Conservation (phyloP, 1,284 basidiomycete genomes). For the Ganoderma sinense region DNA sequence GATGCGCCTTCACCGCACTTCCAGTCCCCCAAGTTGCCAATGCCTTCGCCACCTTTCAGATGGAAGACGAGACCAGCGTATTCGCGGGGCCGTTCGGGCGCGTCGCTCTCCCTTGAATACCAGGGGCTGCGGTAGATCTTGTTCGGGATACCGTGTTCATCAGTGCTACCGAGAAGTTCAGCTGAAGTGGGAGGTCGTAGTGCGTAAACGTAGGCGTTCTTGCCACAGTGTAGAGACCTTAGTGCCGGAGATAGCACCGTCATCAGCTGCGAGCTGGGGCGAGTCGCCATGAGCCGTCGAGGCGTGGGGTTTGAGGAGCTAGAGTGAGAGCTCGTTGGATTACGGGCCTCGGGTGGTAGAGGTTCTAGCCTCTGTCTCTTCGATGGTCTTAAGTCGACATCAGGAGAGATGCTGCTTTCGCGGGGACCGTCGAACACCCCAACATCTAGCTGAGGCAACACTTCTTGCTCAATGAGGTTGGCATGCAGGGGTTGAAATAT, state of each 20-base stretch:
- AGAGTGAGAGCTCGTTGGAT: not conserved
- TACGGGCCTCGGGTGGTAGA: not conserved
- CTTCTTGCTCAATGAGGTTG: not conserved
- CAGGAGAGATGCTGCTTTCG: not conserved
- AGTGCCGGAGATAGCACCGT: not conserved
- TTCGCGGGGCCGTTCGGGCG: conserved; percentile 74
- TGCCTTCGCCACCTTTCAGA: conserved; percentile 67
- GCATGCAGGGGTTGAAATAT: conserved; percentile 19
- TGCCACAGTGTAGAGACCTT: not conserved
- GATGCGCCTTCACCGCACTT: conserved; percentile 20
- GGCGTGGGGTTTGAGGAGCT: not conserved
- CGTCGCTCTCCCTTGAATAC: conserved; percentile 80
- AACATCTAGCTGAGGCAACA: not conserved
- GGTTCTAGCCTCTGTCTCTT: conserved; percentile 27
- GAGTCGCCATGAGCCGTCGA: not conserved
- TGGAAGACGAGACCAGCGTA: conserved; percentile 84
- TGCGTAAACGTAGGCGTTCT: conserved; percentile 48
- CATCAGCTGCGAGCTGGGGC: not conserved
- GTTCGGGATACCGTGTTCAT: conserved; percentile 58
- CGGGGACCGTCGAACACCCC: not conserved
- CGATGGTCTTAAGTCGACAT: conserved; percentile 19
- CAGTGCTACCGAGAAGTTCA: conserved; percentile 62
- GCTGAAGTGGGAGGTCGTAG: conserved; percentile 60
- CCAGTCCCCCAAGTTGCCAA: conserved; percentile 64
- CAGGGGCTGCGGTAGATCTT: conserved; percentile 81